Evolutionary conservation across 2,329 filamentous ascomycete species (phyloP).

Genomic region (Didymella exigua): DNA sequence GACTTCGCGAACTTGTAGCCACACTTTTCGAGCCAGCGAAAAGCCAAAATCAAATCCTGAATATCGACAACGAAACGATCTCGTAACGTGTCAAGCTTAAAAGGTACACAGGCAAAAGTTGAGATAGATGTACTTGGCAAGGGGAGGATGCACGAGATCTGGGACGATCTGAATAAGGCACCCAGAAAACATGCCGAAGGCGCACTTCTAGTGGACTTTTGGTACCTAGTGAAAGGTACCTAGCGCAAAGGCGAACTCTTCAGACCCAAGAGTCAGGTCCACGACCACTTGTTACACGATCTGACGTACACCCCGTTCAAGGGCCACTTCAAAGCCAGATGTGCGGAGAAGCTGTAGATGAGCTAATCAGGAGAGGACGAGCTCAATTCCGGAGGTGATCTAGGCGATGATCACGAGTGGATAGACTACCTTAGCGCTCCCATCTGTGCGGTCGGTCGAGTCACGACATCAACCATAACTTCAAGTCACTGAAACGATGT

Average conservation of each 20-base stretch:
- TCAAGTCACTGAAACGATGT: neutral
- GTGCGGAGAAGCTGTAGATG: neutral
- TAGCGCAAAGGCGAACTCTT: conserved; percentile 11
- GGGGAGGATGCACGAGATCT: conserved; percentile 27
- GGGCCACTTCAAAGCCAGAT: neutral
- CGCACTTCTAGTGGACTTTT: conserved; percentile 11
- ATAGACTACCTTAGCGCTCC: conserved; percentile 1
- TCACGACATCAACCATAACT: neutral
- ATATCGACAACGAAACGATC: conserved; percentile 32
- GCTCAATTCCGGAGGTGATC: neutral
- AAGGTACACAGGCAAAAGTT: neutral
- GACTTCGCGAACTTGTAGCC: conserved; percentile 34
- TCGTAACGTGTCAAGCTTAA: conserved; percentile 23
- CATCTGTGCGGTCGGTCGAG: neutral
- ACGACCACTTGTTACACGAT: conserved; percentile 1
- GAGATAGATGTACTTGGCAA: neutral
- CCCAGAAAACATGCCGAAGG: conserved; percentile 4
- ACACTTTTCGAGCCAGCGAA: conserved; percentile 28
- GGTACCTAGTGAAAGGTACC: conserved; percentile 17
- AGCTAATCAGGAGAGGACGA: neutral
- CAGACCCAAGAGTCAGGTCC: conserved; percentile 12
- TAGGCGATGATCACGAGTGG: neutral
- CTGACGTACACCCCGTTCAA: neutral
- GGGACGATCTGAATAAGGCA: neutral
- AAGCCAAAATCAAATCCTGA: conserved; percentile 28